Base-by-base conservation (phyloP, 2,329 filamentous ascomycete genomes). In the Aspergillus caelatus region DNA sequence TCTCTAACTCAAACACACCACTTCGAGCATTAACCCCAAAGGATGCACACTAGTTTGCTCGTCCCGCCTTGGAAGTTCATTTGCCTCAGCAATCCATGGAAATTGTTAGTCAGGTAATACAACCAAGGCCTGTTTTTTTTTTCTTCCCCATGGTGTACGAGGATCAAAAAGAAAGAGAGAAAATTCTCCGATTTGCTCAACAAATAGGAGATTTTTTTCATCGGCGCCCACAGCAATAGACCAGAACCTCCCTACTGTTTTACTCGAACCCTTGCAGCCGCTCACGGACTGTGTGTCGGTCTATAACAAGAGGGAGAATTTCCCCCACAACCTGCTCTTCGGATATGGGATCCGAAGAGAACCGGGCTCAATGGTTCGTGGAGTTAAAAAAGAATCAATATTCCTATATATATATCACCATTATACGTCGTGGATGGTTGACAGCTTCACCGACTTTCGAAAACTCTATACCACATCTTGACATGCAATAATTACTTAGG, bases 1-100 rank as follows among this genome's bases (percentile, higher is more conserved):
- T 64, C 61, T 74, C 48, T 74, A 74, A 67, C 69, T 75, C 73
- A 75, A 76, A 76, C 74, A 68, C 73, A 66, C 73, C 72, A 74
- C 60, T 21, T 39, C 32, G 32, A 55, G 26, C 52, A 55, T 36
- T 55, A 23, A 50, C 61, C 57, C 64, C 71, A 67, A 72, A 67
- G 30, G 54, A 45, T 56, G 60, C 45, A 63, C 63, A 67, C 58
- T 58, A 62, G 39, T 41, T n/a, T 10, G 19, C 30, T 62, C 62
- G 56, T 63, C 60, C 57, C 61, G 61, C 66, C 65, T 52, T 56
- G 54, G n/a, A 26, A 26, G 48, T 52, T 52, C 48, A 52, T 52
- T 52, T 28, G 28, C 28, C 19, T 32, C 28, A 32, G 21, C 48
- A 19, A 21, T 14, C 48, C 28, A 52, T 50, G 23, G 46, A 50